Conservation (phyloP, 2,329 filamentous ascomycete species). For the Fusarium azukiicola region DNA sequence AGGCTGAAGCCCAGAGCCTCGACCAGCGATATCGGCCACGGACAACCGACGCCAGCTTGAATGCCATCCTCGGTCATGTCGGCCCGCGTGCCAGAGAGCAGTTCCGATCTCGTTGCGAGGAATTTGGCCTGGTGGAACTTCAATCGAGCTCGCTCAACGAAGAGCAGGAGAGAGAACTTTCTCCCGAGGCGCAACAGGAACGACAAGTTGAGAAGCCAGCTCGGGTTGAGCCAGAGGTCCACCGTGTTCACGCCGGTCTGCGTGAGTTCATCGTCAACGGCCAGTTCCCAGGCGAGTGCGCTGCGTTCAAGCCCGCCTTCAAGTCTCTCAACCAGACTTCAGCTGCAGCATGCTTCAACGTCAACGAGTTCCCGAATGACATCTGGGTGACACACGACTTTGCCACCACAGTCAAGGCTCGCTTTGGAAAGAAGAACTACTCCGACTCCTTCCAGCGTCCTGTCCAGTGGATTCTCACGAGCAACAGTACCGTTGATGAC, state of each 20-base stretch:
- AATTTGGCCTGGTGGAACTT: slow-evolving; percentile 37
- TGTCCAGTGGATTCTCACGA: slow-evolving; percentile 50
- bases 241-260: slow-evolving; percentile 70
- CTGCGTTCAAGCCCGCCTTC: slow-evolving; percentile 43
- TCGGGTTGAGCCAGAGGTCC: slow-evolving; percentile 57
- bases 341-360: slow-evolving; percentile 40
- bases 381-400: slow-evolving; percentile 50
- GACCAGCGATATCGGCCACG: slow-evolving; percentile 73
- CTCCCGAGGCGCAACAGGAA: slow-evolving; percentile 82
- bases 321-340: slow-evolving; percentile 34
- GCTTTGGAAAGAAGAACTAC: slow-evolving; percentile 3
- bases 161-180: slow-evolving; percentile 85
- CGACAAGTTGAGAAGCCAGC: slow-evolving; percentile 73
- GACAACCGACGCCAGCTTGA: neutral
- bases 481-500: neutral
- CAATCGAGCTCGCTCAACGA: slow-evolving; percentile 69
- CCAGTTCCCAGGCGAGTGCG: neutral
- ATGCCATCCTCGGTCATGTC: neutral
- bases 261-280: slow-evolving; percentile 20
- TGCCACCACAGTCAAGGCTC: slow-evolving; percentile 23
- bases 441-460: slow-evolving; percentile 50
- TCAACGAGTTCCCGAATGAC: slow-evolving; percentile 32
- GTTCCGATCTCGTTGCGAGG: slow-evolving; percentile 14
- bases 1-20: slow-evolving; percentile 75
- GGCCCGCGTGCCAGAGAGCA: fast-evolving